Percentiles rank a stretch among this genome's conserved stretches.
Evolutionary conservation across 768 basidiomycete species (phyloP).

Genomic region (Hypsizygus marmoreus): DNA sequence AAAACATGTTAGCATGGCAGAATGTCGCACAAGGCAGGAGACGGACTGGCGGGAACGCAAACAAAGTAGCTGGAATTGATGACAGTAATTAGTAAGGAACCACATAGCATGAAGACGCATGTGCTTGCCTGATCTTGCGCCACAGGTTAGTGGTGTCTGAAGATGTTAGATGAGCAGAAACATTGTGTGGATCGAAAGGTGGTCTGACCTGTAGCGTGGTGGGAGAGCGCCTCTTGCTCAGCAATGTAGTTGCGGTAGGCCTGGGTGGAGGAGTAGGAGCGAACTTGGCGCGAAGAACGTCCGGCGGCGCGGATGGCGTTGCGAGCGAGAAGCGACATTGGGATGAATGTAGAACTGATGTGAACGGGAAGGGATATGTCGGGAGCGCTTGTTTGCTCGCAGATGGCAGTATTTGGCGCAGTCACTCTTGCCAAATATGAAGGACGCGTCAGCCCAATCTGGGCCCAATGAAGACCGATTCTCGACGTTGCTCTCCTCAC

Average conservation of each 20-base stretch:
- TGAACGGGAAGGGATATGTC: conserved; percentile 33
- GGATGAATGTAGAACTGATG: conserved; percentile 5
- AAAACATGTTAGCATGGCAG: not conserved
- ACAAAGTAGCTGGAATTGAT: conserved; percentile 62
- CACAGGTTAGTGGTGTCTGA: conserved; percentile 78
- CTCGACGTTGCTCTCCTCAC: conserved; percentile 22
- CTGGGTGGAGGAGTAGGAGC: conserved; percentile 42
- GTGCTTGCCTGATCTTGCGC: conserved; percentile 81
- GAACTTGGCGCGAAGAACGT: conserved; percentile 45
- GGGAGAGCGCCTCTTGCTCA: conserved; percentile 56
- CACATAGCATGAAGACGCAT: not conserved
- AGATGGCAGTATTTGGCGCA: conserved; percentile 31
- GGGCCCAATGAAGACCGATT: conserved; percentile 9
- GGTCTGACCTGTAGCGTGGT: conserved; percentile 64
- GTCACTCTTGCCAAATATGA: conserved; percentile 26
- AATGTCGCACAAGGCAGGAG: conserved; percentile 1
- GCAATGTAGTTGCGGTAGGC: conserved; percentile 44
- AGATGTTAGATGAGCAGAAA: conserved; percentile 16
- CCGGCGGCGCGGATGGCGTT: conserved; percentile 48
- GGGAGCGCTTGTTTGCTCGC: conserved; percentile 28
- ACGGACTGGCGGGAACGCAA: conserved; percentile 75
- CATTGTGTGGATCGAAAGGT: not conserved
- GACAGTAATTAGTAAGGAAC: conserved; percentile 16
- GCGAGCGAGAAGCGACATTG: conserved; percentile 55
- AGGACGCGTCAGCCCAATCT: conserved; percentile 47